Base-by-base conservation (phyloP, 2,329 filamentous ascomycete genomes). In the Septoria linicola region DNA sequence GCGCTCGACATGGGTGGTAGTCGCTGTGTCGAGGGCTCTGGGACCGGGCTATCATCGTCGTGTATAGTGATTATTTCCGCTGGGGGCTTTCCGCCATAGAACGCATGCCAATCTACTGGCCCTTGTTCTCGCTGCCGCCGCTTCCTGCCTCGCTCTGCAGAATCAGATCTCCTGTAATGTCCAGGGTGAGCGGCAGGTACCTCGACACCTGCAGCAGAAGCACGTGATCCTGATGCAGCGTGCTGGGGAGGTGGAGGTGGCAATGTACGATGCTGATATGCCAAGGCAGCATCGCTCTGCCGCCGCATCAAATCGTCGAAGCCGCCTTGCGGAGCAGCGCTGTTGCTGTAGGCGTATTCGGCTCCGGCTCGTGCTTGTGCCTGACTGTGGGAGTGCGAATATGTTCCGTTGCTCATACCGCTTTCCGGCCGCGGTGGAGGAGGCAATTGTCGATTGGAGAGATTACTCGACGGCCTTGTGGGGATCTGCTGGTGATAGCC, bases 31-130 rank as follows among this genome's bases (percentile, higher is more conserved):
- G 49, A 55, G 19, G 57, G 51, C 21, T 57, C 54, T 14, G 61
- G 63, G 20, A 57, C 56, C 4, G 60, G 60, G 43, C 58, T 63
- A 50, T 66, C 70, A 59, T 76, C 74, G 59, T 78, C 75, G 64
- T 78, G 76, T 44, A 78, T 78, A 45, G 76, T 73, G 58, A 78
- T 78, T 61, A 78, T 72, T 60, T 78, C 76, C 48, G 73, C 71
- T 16, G 76, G 76, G 19, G 64, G 63, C 57, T 67, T 67, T 32
- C 66, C 67, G 34, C 66, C 66, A 57, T 66, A 70, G 59, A 61
- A 70, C n/a, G 59, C 51, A 2, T 65, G 60, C 68, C 68, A 70
- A 34, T 70, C 67, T n/a, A 69, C 67, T 1, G 62, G 63, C 13
- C 59, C 51, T 25, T 34, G 44, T 20, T 47, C 44, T 47, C 60